Evolutionary conservation across 2,329 filamentous ascomycete genomes (phyloP).

Genomic region (Fusarium marasasianum): DNA sequence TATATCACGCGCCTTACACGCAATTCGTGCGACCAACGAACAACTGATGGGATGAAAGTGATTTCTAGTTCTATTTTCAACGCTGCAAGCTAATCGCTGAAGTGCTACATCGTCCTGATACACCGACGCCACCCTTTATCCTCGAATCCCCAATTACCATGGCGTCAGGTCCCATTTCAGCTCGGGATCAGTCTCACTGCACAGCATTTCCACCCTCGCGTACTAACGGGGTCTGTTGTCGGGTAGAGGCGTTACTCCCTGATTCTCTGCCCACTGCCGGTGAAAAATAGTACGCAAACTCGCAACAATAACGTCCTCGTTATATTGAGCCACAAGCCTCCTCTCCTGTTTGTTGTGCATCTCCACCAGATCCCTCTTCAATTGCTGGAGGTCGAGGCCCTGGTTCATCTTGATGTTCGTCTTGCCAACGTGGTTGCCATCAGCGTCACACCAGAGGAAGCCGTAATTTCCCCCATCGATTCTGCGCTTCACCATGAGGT

Average conservation of each 20-base stretch:
- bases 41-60: not conserved
- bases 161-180: not conserved
- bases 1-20: too few species aligned
- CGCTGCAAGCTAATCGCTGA: not conserved
- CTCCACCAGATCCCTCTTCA: not conserved
- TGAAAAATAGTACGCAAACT: not conserved
- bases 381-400: rapidly evolving
- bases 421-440: not conserved
- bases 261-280: too few species aligned
- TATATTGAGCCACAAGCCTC: not conserved
- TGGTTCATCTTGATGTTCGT: not conserved
- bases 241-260: too few species aligned
- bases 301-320: not conserved
- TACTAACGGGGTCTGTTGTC: too few species aligned
- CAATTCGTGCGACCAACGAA: not conserved
- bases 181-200: not conserved
- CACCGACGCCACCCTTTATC: too few species aligned
- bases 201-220: too few species aligned
- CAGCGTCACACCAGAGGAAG: conserved; percentile 1
- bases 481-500: too few species aligned
- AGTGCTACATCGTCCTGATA: too few species aligned
- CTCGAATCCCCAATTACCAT: not conserved
- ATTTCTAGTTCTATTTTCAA: not conserved
- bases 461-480: too few species aligned
- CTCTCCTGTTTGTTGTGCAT: not conserved